A percentile compares a stretch with the other conserved stretches of the same genome.
Conservation (phyloP, 2,329 filamentous ascomycete genomes). For the Dactylellina haptotyla region DNA sequence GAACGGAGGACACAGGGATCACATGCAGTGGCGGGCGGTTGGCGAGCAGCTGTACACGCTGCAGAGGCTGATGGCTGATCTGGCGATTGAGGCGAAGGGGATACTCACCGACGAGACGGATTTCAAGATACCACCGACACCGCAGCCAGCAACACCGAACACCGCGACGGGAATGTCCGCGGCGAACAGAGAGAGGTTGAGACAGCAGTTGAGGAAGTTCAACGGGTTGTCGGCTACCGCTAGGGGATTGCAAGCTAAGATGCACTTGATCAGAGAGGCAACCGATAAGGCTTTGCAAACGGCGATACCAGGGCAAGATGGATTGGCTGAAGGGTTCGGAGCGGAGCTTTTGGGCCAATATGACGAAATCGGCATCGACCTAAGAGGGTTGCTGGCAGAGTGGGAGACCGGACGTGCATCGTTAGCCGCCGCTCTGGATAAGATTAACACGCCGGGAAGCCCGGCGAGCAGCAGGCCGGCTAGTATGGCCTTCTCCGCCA, state of each 20-base stretch:
- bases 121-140: constrained; percentile 68
- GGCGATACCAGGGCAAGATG: constrained; percentile 64
- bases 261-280: constrained; percentile 90
- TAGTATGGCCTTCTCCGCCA: constrained; percentile 57
- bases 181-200: constrained; percentile 80
- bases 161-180: constrained; percentile 22
- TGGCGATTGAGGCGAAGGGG: constrained; percentile 73
- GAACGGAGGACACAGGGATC: constrained; percentile 79
- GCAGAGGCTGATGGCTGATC: constrained; percentile 70
- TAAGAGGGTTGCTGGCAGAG: constrained; percentile 80
- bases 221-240: constrained; percentile 90
- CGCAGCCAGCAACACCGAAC: constrained; percentile 70
- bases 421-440: constrained; percentile 81
- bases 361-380: constrained; percentile 89
- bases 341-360: constrained; percentile 86
- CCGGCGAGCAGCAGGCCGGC: constrained; percentile 70
- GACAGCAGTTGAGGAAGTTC: constrained; percentile 86
- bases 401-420: constrained; percentile 91
- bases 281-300: constrained; percentile 82
- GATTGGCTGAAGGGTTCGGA: constrained; percentile 70
- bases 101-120: constrained; percentile 80
- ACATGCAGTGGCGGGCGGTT: constrained; percentile 79
- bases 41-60: constrained; percentile 77
- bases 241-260: constrained; percentile 89
- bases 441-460: constrained; percentile 71